Conservation (phyloP, 179 eudicot species). For the Heliamphora pulchella region DNA sequence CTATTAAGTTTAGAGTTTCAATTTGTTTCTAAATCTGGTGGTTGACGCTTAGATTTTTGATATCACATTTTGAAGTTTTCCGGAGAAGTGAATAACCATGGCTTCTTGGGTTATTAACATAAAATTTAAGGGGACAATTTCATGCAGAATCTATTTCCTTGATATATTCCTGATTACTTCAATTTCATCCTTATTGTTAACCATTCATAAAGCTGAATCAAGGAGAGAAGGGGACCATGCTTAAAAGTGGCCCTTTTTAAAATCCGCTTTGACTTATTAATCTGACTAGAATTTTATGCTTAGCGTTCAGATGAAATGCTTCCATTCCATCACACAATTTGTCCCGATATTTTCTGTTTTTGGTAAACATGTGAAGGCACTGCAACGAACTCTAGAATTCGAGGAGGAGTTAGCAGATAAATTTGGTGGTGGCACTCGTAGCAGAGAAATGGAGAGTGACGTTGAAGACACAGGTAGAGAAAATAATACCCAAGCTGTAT, state of each 20-base stretch:
- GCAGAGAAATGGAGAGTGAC: slow-evolving; percentile 45
- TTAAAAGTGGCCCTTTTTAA: not conserved
- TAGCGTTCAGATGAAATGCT: not conserved
- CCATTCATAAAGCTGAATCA: not conserved
- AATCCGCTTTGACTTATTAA: not conserved
- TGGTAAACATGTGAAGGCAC: slow-evolving; percentile 45
- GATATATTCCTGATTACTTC: not conserved
- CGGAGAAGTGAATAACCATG: not conserved
- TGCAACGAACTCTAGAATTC: slow-evolving; percentile 90
- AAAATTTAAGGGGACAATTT: not conserved
- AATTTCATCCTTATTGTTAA: not conserved
- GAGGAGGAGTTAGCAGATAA: slow-evolving; percentile 96
- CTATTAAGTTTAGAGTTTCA: not conserved
- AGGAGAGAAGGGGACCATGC: not conserved
- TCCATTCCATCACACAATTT: not conserved
- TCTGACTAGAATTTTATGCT: not conserved
- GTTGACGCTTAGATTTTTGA: not conserved
- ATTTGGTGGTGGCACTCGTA: slow-evolving; percentile 72
- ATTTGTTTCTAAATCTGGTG: not conserved
- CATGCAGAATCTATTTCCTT: not conserved
- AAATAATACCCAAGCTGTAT: slow-evolving; percentile 47
- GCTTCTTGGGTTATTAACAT: not conserved
- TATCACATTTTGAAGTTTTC: not conserved
- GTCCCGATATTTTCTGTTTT: slow-evolving; percentile 13
- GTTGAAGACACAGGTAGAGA: slow-evolving; percentile 48